Percentiles rank a stretch among this genome's conserved stretches.
phyloP scores from a whole-genome alignment of 140 eudicot genomes.

The Erigeron philadelphicus region DNA sequence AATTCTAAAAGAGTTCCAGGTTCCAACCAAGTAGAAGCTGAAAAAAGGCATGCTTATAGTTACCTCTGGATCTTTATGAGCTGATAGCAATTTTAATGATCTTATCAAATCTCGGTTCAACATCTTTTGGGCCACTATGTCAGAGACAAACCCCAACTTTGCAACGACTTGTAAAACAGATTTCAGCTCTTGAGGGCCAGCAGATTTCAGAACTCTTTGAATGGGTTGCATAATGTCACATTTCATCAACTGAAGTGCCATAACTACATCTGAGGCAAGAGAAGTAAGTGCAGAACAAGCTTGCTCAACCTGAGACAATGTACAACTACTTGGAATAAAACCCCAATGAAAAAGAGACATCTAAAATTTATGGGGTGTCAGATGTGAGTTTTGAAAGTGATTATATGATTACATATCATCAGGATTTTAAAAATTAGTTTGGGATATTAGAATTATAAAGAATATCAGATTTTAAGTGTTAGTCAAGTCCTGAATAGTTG shows the following conservation, averaged over 20 bases:
- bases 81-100: slow-evolving; percentile 66
- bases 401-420: too few species aligned
- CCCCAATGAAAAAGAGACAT: slow-evolving; percentile 3
- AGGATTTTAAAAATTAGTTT: too few species aligned
- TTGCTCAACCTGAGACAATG: slow-evolving; percentile 69
- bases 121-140: slow-evolving; percentile 73
- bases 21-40: background rate
- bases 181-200: slow-evolving; percentile 62
- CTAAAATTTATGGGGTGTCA: background rate
- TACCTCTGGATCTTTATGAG: slow-evolving; percentile 81
- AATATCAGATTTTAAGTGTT: too few species aligned
- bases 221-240: slow-evolving; percentile 95
- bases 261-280: slow-evolving; percentile 76
- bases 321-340: slow-evolving; percentile 14
- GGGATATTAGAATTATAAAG: too few species aligned
- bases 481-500: too few species aligned
- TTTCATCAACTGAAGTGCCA: slow-evolving; percentile 78
- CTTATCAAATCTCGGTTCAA: slow-evolving; percentile 70
- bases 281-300: slow-evolving; percentile 92
- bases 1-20: background rate
- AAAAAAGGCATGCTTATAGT: slow-evolving; percentile 15
- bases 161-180: slow-evolving; percentile 88
- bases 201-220: slow-evolving; percentile 64
- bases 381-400: background rate
- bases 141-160: slow-evolving; percentile 72